Base-by-base conservation (phyloP, 768 basidiomycete species). In the Cystobasidium onofrii region DNA sequence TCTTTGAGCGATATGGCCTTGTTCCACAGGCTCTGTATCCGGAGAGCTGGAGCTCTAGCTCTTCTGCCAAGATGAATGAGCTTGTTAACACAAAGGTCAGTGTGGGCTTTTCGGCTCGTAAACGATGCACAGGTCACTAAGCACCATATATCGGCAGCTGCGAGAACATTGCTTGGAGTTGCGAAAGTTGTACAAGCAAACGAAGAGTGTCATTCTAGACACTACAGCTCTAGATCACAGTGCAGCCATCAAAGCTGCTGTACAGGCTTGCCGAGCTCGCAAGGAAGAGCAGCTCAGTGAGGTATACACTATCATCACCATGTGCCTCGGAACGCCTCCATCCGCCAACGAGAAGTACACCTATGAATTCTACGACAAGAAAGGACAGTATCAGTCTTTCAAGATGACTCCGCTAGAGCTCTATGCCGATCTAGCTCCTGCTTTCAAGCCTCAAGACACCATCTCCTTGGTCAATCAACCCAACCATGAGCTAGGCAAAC, bases 401-500 rank as follows among this genome's bases (percentile, higher is more conserved):
- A 86, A 86, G 69, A 89, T 91, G 34, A 93, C 90, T 0, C 88
- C 95, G 1, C 78, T 85, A 60, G 88, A 93, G 74, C 96, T 90
- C 81, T 90, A 88, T 82, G 85, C 86, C 80, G 81, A 77, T n/a
- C 76, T 77, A 63, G 66, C 76, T n/a, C 55, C 46, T 20, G 64
- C 85, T 29, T 89, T 88, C 79, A 85, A 84, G 2, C 83, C 84
- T 73, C 85, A 85, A 75, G 85, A 85, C 63, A 86, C 85, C 41
- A 64, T 98, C 85, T 96, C 92, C 44, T 85, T 98, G 12, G 91
- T 98, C 81, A 89, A 98, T 78, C 95, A 98, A 80, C 94, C 95
- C 13, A 86, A 95, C 29, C 94, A 97, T 79, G 83, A 83, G 25
- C 92, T 71, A 80, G 85, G 84, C 62, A 89, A 88, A 81, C 84